Percentiles rank a stretch among this genome's conserved stretches.
These are phyloP conservation scores for Amaranthus palmeri DNA, from an alignment of 148 eudicot species.

Conservation along the genomic window DNA sequence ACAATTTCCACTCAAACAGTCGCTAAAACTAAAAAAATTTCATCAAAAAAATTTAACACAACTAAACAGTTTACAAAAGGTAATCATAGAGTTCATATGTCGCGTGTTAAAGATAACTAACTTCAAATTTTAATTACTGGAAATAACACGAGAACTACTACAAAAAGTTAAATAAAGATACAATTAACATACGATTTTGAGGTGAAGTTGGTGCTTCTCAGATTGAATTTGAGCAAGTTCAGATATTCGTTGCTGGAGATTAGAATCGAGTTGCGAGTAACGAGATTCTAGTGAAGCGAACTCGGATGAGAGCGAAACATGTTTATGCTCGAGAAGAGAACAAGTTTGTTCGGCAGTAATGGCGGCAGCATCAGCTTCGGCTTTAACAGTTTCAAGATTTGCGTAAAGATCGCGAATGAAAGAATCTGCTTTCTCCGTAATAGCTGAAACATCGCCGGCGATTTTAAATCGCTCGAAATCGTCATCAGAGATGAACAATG, in stretches of 20 bases:
- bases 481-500: constrained; percentile 72
- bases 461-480: constrained; percentile 38
- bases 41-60: no score
- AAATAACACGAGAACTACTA: background rate
- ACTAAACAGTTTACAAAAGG: no score
- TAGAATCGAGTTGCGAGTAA: constrained; percentile 34
- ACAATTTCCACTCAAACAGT: background rate
- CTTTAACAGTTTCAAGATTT: constrained; percentile 68
- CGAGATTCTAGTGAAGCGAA: constrained; percentile 48
- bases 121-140: no score
- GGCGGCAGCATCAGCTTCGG: constrained; percentile 74
- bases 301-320: constrained; percentile 64
- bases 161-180: background rate
- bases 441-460: constrained; percentile 46
- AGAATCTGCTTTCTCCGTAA: constrained; percentile 78
- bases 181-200: constrained; percentile 43
- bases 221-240: constrained; percentile 59
- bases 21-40: background rate
- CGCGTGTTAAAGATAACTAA: background rate
- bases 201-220: constrained; percentile 64
- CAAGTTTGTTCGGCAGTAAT: constrained; percentile 95
- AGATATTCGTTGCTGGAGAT: constrained; percentile 38
- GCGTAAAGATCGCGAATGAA: constrained; percentile 45
- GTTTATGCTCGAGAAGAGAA: constrained; percentile 76
- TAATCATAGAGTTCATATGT: background rate